A percentile compares a stretch with the other conserved stretches of the same genome.
Conservation (phyloP, 2,329 filamentous ascomycete species). For the Pestalotiopsis sp. region DNA sequence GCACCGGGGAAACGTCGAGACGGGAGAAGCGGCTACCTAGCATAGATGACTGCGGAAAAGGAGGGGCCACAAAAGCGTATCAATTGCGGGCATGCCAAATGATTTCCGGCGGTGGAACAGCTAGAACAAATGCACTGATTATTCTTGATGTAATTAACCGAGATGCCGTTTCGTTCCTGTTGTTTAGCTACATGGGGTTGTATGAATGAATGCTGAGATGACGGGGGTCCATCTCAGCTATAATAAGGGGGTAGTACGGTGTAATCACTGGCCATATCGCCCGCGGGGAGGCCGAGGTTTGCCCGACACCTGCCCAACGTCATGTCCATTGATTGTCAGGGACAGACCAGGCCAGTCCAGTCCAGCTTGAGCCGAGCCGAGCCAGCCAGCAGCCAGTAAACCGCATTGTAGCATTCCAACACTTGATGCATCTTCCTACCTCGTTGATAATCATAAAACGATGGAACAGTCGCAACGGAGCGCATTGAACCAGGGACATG, state of each 20-base stretch:
- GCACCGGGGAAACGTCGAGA: not conserved
- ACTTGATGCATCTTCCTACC: not conserved
- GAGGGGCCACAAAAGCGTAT: slow-evolving; percentile 7
- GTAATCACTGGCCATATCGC: not conserved
- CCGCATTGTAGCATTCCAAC: not conserved
- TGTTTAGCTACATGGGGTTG: no score
- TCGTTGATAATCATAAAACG: not conserved
- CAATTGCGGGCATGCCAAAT: not conserved
- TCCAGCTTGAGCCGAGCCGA: not conserved
- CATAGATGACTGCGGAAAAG: slow-evolving; percentile 8
- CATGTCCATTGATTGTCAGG: not conserved
- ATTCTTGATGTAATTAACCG: not conserved
- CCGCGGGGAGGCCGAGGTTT: slow-evolving; percentile 1
- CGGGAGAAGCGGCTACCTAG: not conserved
- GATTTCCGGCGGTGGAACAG: not conserved
- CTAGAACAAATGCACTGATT: slow-evolving; percentile 6
- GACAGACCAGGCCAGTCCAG: not conserved
- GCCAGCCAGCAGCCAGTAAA: not conserved
- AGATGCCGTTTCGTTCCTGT: not conserved
- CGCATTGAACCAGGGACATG: not conserved
- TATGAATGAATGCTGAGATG: no score
- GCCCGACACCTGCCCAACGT: not conserved
- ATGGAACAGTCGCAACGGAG: slow-evolving; percentile 8
- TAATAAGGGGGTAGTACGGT: not conserved
- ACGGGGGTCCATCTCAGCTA: no score